phyloP scores from a whole-genome alignment of 2,329 filamentous ascomycete species.

The Aspergillus viridinutans region DNA sequence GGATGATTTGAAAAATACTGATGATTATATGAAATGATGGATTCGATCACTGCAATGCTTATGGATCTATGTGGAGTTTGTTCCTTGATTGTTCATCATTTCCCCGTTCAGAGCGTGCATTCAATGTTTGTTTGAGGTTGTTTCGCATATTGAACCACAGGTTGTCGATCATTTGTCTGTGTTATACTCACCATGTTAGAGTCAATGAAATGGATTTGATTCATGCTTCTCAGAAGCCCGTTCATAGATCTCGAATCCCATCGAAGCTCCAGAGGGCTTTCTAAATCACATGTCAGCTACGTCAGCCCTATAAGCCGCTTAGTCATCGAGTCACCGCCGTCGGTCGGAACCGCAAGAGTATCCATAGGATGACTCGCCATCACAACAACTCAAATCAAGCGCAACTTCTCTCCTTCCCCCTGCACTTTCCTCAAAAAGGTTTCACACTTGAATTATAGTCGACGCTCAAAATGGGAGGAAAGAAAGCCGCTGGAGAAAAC shows the following conservation, averaged over 20 bases:
- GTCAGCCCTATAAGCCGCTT: neutral
- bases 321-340: neutral
- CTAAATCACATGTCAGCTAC: neutral
- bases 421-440: neutral
- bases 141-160: neutral
- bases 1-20: neutral
- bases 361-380: neutral
- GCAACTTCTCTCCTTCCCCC: neutral
- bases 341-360: neutral
- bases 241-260: neutral
- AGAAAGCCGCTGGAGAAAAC: conserved; percentile 63
- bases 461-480: conserved; percentile 64
- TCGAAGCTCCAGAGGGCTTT: neutral
- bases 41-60: neutral
- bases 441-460: neutral
- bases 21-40: neutral
- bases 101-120: neutral
- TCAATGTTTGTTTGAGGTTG: neutral
- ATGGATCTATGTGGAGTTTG: neutral
- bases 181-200: neutral
- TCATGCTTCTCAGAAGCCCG: neutral
- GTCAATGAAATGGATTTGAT: neutral
- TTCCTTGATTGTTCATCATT: neutral
- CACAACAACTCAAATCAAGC: neutral
- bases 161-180: neutral